Conservation (phyloP, 768 basidiomycete species). For the Termitomyces sp. region DNA sequence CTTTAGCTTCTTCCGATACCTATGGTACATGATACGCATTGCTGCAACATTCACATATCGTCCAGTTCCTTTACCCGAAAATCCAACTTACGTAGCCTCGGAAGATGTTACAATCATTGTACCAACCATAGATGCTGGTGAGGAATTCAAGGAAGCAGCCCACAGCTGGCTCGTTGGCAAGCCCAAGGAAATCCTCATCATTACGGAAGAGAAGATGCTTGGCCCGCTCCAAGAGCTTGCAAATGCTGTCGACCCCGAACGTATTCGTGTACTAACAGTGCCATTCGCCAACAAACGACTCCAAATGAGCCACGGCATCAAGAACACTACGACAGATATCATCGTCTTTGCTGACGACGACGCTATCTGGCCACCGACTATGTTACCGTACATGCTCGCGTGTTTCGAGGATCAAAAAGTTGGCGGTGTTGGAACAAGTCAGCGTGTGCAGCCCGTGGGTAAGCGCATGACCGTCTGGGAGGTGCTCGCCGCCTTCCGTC, state of each 20-base stretch:
- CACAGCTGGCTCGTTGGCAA: slow-evolving; percentile 89
- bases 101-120: slow-evolving; percentile 98
- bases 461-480: slow-evolving; percentile 89
- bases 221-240: slow-evolving; percentile 88
- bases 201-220: slow-evolving; percentile 86
- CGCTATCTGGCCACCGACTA: slow-evolving; percentile 91
- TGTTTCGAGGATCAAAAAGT: slow-evolving; percentile 95
- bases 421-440: slow-evolving; percentile 89
- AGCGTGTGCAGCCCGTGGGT: slow-evolving; percentile 82
- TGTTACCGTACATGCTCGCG: slow-evolving; percentile 84
- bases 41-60: slow-evolving; percentile 76
- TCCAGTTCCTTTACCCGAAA: slow-evolving; percentile 86
- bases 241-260: slow-evolving; percentile 77
- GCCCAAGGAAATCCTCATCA: slow-evolving; percentile 74
- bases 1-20: slow-evolving; percentile 84
- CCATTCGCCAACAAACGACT: slow-evolving; percentile 93
- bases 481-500: slow-evolving; percentile 88
- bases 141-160: slow-evolving; percentile 93
- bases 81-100: slow-evolving; percentile 84
- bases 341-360: slow-evolving; percentile 95
- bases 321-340: slow-evolving; percentile 87
- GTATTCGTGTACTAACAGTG: slow-evolving; percentile 84
- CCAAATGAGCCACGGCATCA: slow-evolving; percentile 93
- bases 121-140: slow-evolving; percentile 93
- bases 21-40: slow-evolving; percentile 89